Percentiles rank a stretch among this genome's conserved stretches.
These are phyloP conservation scores for Serendipita sp. DNA, from an alignment of 768 basidiomycete species.

Conservation along the genomic window DNA sequence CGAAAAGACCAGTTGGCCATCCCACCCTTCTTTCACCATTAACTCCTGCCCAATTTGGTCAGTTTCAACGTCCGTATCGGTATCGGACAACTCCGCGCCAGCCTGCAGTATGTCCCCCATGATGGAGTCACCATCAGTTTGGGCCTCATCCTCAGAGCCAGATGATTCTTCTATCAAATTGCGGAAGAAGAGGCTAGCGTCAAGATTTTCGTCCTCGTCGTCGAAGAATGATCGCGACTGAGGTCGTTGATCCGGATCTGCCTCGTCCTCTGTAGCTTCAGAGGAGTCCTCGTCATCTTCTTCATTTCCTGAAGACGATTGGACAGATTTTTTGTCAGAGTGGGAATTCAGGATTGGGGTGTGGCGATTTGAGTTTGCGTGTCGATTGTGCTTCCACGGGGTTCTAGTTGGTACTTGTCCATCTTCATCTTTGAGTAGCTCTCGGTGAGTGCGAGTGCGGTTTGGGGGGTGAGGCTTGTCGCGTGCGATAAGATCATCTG, in stretches of 20 bases:
- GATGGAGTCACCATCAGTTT: neutral
- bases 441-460: neutral
- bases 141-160: neutral
- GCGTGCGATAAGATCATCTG: neutral
- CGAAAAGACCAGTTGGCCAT: slow-evolving; percentile 3
- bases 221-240: neutral
- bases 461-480: neutral
- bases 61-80: neutral
- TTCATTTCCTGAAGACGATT: slow-evolving; percentile 1
- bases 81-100: neutral
- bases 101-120: neutral
- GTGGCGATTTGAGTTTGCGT: neutral
- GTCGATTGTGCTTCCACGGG: neutral
- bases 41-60: neutral
- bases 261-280: neutral
- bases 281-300: slow-evolving; percentile 1
- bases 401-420: neutral
- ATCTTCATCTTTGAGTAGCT: neutral
- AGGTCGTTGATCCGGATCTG: neutral
- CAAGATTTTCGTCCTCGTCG: neutral
- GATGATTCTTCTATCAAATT: neutral
- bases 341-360: neutral
- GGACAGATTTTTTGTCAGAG: neutral
- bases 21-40: slow-evolving; percentile 5
- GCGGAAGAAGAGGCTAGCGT: neutral